Evolutionary conservation across 2,329 filamentous ascomycete genomes (phyloP).

Genomic region (Fusarium annulatum): DNA sequence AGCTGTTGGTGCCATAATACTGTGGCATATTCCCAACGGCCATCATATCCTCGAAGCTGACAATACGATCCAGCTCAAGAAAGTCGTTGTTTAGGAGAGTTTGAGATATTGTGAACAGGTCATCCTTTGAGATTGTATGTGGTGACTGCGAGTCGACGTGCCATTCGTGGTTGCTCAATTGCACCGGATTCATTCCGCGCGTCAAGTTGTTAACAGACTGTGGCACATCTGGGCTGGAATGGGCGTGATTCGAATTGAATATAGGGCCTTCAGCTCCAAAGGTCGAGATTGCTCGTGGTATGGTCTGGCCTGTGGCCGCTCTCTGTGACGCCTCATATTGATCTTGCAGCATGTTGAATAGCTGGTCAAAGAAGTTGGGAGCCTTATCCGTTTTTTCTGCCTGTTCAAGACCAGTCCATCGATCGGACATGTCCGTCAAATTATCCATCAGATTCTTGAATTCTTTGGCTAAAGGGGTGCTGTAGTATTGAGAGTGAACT

Average conservation of each 20-base stretch:
- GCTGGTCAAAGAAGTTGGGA: neutral
- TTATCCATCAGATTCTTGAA: neutral
- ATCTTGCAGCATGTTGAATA: neutral
- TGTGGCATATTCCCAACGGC: no score
- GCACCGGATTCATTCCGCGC: neutral
- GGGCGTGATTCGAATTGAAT: neutral
- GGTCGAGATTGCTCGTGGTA: neutral
- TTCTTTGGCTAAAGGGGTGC: neutral
- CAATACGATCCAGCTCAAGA: neutral
- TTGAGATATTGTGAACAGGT: neutral
- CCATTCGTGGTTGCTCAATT: neutral
- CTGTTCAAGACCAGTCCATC: neutral
- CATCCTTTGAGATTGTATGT: neutral
- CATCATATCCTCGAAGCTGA: no score
- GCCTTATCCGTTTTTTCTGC: neutral
- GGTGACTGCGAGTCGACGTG: neutral
- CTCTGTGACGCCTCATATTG: neutral
- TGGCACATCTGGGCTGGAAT: rapidly evolving
- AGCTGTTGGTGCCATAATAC: no score
- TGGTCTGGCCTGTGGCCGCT: neutral
- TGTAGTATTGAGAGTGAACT: neutral
- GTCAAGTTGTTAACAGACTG: neutral
- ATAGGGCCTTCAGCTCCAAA: neutral
- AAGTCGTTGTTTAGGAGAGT: neutral
- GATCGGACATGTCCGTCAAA: neutral